phyloP scores from a whole-genome alignment of 116 monocot genomes.

The Thalassia testudinum region DNA sequence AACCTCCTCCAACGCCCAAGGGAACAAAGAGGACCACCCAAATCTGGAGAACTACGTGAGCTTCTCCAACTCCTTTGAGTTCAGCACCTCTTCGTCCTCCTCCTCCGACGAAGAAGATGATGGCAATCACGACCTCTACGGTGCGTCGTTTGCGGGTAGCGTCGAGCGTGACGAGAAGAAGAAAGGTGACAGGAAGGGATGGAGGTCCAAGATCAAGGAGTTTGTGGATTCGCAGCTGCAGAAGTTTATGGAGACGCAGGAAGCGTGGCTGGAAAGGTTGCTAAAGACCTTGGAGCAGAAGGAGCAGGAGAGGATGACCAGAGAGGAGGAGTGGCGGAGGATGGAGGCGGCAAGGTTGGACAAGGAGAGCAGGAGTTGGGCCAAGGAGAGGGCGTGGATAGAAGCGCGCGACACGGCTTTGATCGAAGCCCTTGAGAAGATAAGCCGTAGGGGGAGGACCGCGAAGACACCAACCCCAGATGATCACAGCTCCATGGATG shows the following conservation, averaged over 20 bases:
- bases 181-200: constrained; percentile 1
- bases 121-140: neutral
- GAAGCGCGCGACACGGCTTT: constrained; percentile 9
- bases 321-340: constrained; percentile 16
- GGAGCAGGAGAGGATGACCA: constrained; percentile 10
- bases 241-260: constrained; percentile 39
- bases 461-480: too few relatives aligned
- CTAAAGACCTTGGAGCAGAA: constrained; percentile 8
- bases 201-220: constrained; percentile 24
- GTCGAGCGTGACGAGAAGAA: neutral
- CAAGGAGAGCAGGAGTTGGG: constrained; percentile 5
- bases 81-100: constrained; percentile 1
- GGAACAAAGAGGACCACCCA: neutral
- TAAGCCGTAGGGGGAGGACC: constrained; percentile 6
- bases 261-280: constrained; percentile 12
- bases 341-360: constrained; percentile 6
- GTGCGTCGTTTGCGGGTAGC: too few relatives aligned
- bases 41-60: constrained; percentile 2
- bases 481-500: too few relatives aligned
- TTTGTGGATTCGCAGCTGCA: constrained; percentile 28
- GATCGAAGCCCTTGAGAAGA: constrained; percentile 9
- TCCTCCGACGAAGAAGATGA: constrained; percentile 11
- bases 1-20: neutral
- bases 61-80: constrained; percentile 15
- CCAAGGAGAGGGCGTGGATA: constrained; percentile 9